Base-by-base conservation (phyloP, 1,139 yeast genomes). In the Hansenula anomala region DNA sequence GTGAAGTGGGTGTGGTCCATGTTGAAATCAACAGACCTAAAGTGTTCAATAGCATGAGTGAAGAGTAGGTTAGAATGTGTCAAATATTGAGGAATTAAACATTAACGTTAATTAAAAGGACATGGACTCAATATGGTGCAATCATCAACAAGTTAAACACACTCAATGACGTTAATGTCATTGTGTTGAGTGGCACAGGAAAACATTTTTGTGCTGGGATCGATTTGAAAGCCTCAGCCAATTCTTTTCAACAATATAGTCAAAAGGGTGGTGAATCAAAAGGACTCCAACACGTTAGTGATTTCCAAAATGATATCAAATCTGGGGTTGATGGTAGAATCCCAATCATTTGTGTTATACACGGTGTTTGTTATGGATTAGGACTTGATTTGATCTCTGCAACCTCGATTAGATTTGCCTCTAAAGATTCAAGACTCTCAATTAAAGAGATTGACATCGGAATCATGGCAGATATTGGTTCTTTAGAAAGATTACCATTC, bases 381-480 rank as follows among this genome's bases (percentile, higher is more conserved):
- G 94, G 84, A 0, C 52, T 85, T 35, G 94, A 85, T 59, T 73
- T 85, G 33, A 63, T 82, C 11, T 61, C 80, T 18, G 73, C 83
- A 1, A 68, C 72, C 32, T 71, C 80, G 30, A 73, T 85, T 33
- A 69, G 94, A 41, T 62, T 79, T 22, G 78, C 79, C 9, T 65
- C 78, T 13, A 64, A 64, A 30, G 84, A 75, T 46, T 71, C 75
- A 20, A 62, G 60, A 33, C 70, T 83, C 48, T 73, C 85, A 28
- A 75, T 85, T 41, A 73, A 83, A 43, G 95, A 85, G 59, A 78
- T 83, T 45, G 77, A 76, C 45, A 69, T 85, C 41, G 95, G 94
- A 6, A 71, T 85, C 59, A 74, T 87, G 24, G 90, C 95, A 3
- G 95, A 85, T 56, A 82, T 85, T 49, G 95, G 95, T 11, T 71